Base-by-base conservation (phyloP, 2,329 filamentous ascomycete species). In the Lachnellula cervina region DNA sequence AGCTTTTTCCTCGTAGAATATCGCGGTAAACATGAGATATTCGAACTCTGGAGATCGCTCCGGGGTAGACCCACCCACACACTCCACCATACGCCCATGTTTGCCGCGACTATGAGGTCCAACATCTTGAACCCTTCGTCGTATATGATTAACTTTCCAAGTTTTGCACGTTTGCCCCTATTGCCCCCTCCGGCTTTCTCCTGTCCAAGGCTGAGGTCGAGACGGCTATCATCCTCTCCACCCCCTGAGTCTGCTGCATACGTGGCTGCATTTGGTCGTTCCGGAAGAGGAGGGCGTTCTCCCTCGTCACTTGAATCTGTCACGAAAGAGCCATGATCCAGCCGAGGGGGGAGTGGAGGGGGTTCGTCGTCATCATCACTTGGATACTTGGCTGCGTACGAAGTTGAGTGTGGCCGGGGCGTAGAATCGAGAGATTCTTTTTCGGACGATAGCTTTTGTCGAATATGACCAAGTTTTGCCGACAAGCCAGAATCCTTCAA, bases 81-180 rank as follows among this genome's bases (percentile, higher is more conserved):
- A 64, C 86, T 85, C 92, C 93, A 97, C 90, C 92, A 99, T 16
- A 97, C 76, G 1, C 89, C 90, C 73, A 99, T 82, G 68, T 96
- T 97, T 11, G 91, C 88, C 4, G 93, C 90, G 19, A 99, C 90
- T 0, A 96, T 77, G 56, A 99, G 72, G 76, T 99, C 94, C 66
- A 97, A 73, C 93, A 99, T 97, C 76, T 96, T 96, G 62, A 96
- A 74, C 0, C 94, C 94, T 66, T 96, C 92, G 54, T 93, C 85
- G 64, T 91, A 83, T 38, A 99, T 80, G 51, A 97, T 90, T 51
- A 99, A 75, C 73, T 97, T 99, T 0, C 93, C 94, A 64, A 99
- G 76, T 75, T 99, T 99, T 3, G 90, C 92, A 66, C 89, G 83
- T 70, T 89, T 91, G 0, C 93, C 93, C 45, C 87, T 81, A 67